Conservation (phyloP, 805 yeast species). For the Wickerhamomyces xylosicus region DNA sequence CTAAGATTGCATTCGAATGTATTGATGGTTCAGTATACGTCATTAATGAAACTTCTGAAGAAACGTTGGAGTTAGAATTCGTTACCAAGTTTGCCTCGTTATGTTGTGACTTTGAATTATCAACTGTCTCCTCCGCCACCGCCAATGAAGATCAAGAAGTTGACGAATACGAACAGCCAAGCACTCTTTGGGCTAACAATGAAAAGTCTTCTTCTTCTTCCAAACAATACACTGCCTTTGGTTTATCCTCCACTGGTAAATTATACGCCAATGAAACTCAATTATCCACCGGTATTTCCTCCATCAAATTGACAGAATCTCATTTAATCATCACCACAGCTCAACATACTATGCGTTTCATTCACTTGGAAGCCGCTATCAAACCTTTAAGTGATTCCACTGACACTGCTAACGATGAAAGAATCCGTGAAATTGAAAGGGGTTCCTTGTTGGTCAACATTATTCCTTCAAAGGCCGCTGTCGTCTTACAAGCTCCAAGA, state of each 20-base stretch:
- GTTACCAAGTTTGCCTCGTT: slow-evolving; percentile 51
- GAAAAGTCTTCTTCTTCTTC: neutral
- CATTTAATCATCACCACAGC: slow-evolving; percentile 81
- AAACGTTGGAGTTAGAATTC: slow-evolving; percentile 18
- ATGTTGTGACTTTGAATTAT: slow-evolving; percentile 51
- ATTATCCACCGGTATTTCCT: slow-evolving; percentile 69
- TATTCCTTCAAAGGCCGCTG: slow-evolving; percentile 74
- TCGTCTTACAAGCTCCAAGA: slow-evolving; percentile 87
- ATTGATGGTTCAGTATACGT: slow-evolving; percentile 50
- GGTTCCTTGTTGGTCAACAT: slow-evolving; percentile 79
- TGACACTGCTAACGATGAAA: slow-evolving; percentile 50
- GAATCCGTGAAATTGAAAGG: slow-evolving; percentile 81
- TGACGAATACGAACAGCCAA: slow-evolving; percentile 21
- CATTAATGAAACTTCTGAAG: slow-evolving; percentile 17
- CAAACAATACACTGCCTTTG: slow-evolving; percentile 40
- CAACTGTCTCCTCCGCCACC: slow-evolving; percentile 16
- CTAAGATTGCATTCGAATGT: slow-evolving; percentile 44
- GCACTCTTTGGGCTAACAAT: slow-evolving; percentile 5
- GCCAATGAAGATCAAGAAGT: slow-evolving; percentile 15
- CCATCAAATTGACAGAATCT: slow-evolving; percentile 61
- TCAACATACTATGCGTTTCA: slow-evolving; percentile 71
- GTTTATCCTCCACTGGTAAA: slow-evolving; percentile 68
- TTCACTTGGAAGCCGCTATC: slow-evolving; percentile 47
- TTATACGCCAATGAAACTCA: slow-evolving; percentile 52
- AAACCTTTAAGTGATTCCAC: slow-evolving; percentile 29